Percentiles rank a stretch among this genome's conserved stretches.
phyloP scores from a whole-genome alignment of 345 rosid genomes.

The Citrus sp. region DNA sequence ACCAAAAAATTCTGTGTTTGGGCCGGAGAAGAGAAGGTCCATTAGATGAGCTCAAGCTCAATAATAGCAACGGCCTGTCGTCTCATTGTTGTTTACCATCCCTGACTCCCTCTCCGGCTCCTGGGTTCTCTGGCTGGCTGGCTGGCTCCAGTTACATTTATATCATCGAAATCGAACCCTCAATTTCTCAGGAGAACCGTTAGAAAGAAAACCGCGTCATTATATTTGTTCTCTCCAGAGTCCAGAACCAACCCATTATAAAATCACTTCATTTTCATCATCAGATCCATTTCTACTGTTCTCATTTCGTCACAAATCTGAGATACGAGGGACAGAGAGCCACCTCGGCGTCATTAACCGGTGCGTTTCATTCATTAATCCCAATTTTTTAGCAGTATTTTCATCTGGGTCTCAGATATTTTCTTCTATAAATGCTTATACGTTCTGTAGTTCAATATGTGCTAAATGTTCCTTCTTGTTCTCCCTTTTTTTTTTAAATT shows the following conservation, averaged over 20 bases:
- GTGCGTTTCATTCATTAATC: neutral
- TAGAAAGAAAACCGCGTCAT: neutral
- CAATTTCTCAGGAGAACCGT: constrained; percentile 7
- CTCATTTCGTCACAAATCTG: constrained; percentile 3
- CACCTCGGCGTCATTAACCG: neutral
- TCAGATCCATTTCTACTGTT: constrained; percentile 7
- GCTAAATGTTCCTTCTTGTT: too few species aligned
- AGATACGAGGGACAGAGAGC: constrained; percentile 2
- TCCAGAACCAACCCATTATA: neutral
- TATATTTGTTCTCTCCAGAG: neutral
- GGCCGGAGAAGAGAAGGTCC: too few species aligned
- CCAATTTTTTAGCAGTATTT: neutral
- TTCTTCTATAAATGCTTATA: neutral
- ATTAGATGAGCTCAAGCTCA: too few species aligned
- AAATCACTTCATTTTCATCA: neutral
- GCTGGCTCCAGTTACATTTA: neutral
- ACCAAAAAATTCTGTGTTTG: too few species aligned
- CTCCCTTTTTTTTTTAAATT: too few species aligned
- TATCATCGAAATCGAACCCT: constrained; percentile 4
- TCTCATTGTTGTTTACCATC: neutral
- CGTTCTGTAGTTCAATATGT: neutral
- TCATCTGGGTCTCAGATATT: neutral
- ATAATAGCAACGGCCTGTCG: too few species aligned
- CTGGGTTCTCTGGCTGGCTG: neutral
- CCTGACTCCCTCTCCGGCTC: neutral